Conservation (phyloP, 805 yeast genomes). For the Candida taoyuanica region DNA sequence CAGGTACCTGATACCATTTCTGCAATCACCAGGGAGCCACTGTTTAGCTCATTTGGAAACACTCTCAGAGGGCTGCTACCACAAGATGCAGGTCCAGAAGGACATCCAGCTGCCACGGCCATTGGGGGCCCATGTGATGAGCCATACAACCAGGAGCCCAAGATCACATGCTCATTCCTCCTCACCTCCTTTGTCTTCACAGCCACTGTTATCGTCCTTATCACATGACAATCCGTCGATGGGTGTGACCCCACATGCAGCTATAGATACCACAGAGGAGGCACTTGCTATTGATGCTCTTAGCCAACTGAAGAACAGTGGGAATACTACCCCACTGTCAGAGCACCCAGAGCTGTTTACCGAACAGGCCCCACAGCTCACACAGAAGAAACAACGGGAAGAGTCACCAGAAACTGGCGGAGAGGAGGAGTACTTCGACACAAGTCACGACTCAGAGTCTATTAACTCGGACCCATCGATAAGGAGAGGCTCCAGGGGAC, state of each 20-base stretch:
- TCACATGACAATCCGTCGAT: conserved; percentile 5
- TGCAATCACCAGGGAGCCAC: too few species aligned
- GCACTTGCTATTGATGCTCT: conserved; percentile 24
- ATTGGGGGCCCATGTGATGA: neutral
- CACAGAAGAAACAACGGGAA: too few species aligned
- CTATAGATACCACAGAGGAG: conserved; percentile 9
- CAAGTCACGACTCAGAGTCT: conserved; percentile 11
- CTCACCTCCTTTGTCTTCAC: conserved; percentile 3
- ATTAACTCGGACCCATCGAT: conserved; percentile 1
- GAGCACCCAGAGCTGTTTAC: neutral
- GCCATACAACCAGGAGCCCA: neutral
- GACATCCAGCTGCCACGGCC: neutral
- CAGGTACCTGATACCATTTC: too few species aligned
- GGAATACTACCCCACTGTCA: conserved; percentile 10
- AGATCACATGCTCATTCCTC: conserved; percentile 8
- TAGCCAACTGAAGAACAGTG: conserved; percentile 25
- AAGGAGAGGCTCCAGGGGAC: neutral
- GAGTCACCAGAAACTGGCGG: too few species aligned
- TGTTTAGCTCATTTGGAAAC: too few species aligned
- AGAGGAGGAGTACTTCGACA: conserved; percentile 3
- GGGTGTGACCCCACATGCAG: neutral
- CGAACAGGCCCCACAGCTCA: neutral
- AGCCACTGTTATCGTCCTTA: conserved; percentile 4
- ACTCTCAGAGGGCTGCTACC: too few species aligned
- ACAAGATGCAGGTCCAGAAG: neutral